Base-by-base conservation (phyloP, 495 filamentous ascomycete genomes). In the Penicillium simplicissimum region DNA sequence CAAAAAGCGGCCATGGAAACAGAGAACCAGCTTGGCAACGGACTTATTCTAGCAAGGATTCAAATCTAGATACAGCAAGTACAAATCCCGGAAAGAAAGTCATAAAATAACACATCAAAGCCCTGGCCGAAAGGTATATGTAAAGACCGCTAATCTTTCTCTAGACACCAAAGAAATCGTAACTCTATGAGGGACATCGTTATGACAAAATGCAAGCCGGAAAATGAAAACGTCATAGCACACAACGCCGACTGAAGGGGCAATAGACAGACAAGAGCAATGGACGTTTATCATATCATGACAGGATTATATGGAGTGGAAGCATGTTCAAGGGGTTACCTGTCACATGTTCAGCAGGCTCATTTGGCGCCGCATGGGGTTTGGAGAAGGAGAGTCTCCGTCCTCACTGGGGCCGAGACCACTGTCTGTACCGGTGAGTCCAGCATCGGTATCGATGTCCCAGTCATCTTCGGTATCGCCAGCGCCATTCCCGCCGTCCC, bases 381-480 rank as follows among this genome's bases (percentile, higher is more conserved):
- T 90, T 8, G 70, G 71, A 4, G 85, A 83, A n/a, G 81, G 74
- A 15, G 73, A 81, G 69, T 88, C 87, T 61, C 88, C 88, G 49
- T 83, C 85, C 66, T 91, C 81, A 54, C 79, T 83, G n/a, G 74
- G 73, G 10, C 81, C 81, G 17, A 82, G 63, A 6, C 82, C 81
- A 59, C 79, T 81, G 52, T 83, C 82, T 3, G 78, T 81, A 10
- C 78, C 75, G 59, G 71, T 84, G 6, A 83, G 81, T 13, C 83
- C 84, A 52, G 74, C 71, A 70, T 93, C 91, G n/a, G 90, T 88
- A 72, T 95, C 92, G 58, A 96, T 96, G 66, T 96, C 92, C 62
- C 86, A 77, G 35, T 78, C 82, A 23, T 83, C 84, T 52, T 79
- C 80, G 11, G 65, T 69, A 3, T 75, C 80, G 25, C 65, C 63